phyloP scores from a whole-genome alignment of 208 protist genomes.

The Acanthamoeba healyi region DNA sequence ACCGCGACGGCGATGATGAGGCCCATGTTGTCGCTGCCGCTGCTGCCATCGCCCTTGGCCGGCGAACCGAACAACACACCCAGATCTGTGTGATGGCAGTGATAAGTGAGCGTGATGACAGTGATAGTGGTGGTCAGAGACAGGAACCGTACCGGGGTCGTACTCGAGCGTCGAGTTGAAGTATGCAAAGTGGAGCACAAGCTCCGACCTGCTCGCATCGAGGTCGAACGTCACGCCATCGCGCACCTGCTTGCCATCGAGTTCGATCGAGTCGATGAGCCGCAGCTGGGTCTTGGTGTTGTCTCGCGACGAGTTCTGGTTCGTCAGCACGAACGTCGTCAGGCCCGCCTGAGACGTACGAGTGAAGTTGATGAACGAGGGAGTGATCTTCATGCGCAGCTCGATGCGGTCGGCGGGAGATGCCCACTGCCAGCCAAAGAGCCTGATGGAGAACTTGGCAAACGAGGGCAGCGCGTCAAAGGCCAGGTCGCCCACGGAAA shows the following conservation, averaged over 20 bases:
- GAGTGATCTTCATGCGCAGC: conserved; percentile 37
- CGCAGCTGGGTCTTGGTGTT: not conserved
- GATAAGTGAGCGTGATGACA: no score
- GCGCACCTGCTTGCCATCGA: not conserved
- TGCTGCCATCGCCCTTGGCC: not conserved
- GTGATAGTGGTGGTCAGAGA: no score
- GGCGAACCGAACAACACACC: not conserved
- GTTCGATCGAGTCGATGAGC: not conserved
- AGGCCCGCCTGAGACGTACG: not conserved
- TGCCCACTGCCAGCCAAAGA: not conserved
- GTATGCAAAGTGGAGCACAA: conserved; percentile 1
- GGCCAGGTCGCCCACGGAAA: conserved; percentile 13
- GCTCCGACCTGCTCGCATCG: not conserved
- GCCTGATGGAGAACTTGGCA: conserved; percentile 26
- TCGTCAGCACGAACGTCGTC: not conserved
- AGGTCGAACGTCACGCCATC: not conserved
- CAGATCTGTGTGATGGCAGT: not conserved
- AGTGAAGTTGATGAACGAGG: not conserved
- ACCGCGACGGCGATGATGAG: conserved; percentile 2
- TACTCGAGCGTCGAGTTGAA: conserved; percentile 2
- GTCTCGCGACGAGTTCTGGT: not conserved
- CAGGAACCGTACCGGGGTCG: not conserved
- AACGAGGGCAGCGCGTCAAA: conserved; percentile 13
- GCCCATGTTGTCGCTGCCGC: not conserved
- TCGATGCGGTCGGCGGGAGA: not conserved